Evolutionary conservation across 1,284 basidiomycete genomes (phyloP).

Genomic region (Schizopora paradoxa): DNA sequence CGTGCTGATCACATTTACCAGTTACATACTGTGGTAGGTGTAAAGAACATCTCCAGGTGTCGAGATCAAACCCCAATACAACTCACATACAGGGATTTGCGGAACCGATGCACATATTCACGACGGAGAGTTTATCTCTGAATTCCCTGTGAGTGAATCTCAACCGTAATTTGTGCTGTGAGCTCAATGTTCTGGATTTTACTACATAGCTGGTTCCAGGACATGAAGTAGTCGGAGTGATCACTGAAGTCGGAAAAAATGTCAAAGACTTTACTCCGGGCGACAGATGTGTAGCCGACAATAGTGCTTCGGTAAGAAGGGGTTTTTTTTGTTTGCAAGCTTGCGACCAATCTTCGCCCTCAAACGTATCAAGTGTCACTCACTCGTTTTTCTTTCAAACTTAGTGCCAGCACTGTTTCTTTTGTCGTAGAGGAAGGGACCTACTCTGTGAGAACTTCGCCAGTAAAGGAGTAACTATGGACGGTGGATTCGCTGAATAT

Average conservation of each 20-base stretch:
- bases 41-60: background rate
- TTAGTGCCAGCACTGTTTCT: conserved; percentile 83
- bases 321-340: too few species aligned
- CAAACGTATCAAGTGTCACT: background rate
- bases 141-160: conserved; percentile 38
- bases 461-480: conserved; percentile 67
- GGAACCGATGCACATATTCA: conserved; percentile 57
- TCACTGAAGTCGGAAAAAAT: background rate
- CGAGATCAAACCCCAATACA: conserved; percentile 29
- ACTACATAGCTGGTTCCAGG: conserved; percentile 13
- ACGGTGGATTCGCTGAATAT: conserved; percentile 87
- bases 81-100: conserved; percentile 36
- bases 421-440: conserved; percentile 70
- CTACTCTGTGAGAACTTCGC: conserved; percentile 77
- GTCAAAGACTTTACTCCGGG: background rate
- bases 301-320: too few species aligned
- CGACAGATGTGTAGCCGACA: too few species aligned
- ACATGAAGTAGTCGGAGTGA: background rate
- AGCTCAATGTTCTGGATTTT: conserved; percentile 11
- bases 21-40: conserved; percentile 12
- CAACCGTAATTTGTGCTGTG: background rate
- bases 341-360: background rate
- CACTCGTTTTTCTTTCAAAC: background rate
- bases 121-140: conserved; percentile 55
- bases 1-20: background rate